Base-by-base conservation (phyloP, 2,329 filamentous ascomycete genomes). In the Microdochium nivale region DNA sequence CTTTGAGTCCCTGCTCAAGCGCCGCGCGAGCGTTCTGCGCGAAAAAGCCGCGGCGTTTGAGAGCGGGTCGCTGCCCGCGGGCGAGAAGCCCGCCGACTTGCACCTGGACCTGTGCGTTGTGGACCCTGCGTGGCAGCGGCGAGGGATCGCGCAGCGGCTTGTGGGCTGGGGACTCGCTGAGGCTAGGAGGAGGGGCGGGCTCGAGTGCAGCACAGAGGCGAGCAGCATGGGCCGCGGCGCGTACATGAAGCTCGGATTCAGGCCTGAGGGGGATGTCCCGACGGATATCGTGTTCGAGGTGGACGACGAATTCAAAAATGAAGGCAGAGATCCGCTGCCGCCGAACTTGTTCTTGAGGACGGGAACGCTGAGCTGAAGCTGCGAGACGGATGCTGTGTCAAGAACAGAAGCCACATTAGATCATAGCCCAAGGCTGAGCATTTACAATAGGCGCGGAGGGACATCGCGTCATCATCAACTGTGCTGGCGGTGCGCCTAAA, bases 101-200 rank as follows among this genome's bases (percentile, higher is more conserved):
- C 70, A 71, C 1, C 65, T 83, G 51, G 73, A 78, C 51, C 54
- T 77, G 2, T 79, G 77, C 53, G 73, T 65, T 16, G 78, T 81
- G 4, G 70, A 81, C 53, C 79, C 79, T 1, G 65, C 59, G 0
- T 79, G 74, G 51, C 80, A 83, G 58, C 67, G 78, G 11, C 61
- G 60, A n/a, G 74, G 76, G 0, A 67, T 77, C 50, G 76, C 74
- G 9, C 62, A 56, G 24, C 60, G 56, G 49, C 56, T 79, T 50
- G 76, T 78, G 11, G 64, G 68, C 56, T 78, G 73, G 73, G 76
- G 76, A 0, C 61, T 76, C 9, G 69, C 66, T 4, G 72, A 70
- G 65, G 72, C 70, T 3, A 53, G 62, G 53, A 59, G 65, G 25
- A 57, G 73, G 3, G 70, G 70, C 0, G 67, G 67, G 1, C 53